Evolutionary conservation across 441 rosid genomes (phyloP), one percentile per base, ranked within the genome.

Genomic region (Erysimum pusillum): DNA sequence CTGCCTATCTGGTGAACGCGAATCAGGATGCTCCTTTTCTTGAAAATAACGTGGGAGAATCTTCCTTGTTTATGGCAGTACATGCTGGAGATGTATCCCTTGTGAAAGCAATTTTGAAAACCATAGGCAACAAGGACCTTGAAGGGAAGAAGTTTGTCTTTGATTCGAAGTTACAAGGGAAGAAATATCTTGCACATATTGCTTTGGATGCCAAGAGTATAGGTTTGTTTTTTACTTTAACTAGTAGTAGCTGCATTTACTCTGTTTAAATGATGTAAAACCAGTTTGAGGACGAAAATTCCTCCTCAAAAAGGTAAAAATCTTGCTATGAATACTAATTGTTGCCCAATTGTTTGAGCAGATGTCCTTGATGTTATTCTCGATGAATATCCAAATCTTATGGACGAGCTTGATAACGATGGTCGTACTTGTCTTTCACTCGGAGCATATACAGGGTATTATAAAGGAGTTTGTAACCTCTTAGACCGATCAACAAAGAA

Each of bases 401-500:
- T 2, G 1, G 1, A 65, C 0, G 39, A 32, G 10, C 56, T 3
- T n/a, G 66, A 74, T 57, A 32, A 4, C 22, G 0, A 56, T 2
- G 77, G 65, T 14, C 13, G 39, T 9, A 65, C 72, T 6, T 74
- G 77, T 45, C 77, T 74, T 28, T 65, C 71, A 1, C 1, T 41
- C 10, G 77, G 36, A 12, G 56, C 46, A 42, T 63, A 11, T 3
- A 12, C 44, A 5, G 77, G 59, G 5, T 56, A 14, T 25, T 45
- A 65, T 20, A 6, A 45, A 34, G 77, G 66, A 7, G 63, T 74
- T 53, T 7, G 31, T 32, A 54, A 56, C 1, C 15, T 74, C 0
- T 35, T 74, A 49, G 2, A 28, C 32, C 57, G 7, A 0, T 48
- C 67, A 31, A 4, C 45, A 3, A 46, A 46, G 13, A 3, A 5